A percentile compares a stretch with the other conserved stretches of the same genome.
These are phyloP conservation scores for Xylariales sp. DNA, from an alignment of 2,329 filamentous ascomycete species.

Conservation along the genomic window DNA sequence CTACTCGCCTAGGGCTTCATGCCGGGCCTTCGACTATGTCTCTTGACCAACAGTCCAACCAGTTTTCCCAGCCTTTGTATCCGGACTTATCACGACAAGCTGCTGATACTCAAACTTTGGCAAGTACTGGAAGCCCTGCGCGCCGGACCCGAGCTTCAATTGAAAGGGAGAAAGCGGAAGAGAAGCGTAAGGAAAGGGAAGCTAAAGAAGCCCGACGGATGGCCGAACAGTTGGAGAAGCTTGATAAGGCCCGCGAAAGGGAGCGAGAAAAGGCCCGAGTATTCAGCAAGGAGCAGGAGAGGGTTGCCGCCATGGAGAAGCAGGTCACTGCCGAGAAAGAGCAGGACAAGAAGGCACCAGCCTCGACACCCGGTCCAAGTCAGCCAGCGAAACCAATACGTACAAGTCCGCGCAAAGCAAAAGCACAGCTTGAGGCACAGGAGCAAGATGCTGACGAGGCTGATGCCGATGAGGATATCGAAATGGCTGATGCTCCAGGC, in stretches of 20 bases:
- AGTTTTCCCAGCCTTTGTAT: conserved; percentile 34
- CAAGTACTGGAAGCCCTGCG: conserved; percentile 37
- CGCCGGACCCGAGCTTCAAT: conserved; percentile 53
- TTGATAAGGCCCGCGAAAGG: conserved; percentile 65
- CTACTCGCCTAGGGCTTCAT: conserved; percentile 39
- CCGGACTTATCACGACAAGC: conserved; percentile 40
- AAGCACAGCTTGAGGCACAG: conserved; percentile 26
- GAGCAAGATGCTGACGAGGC: conserved; percentile 26
- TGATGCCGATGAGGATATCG: conserved; percentile 36
- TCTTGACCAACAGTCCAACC: conserved; percentile 27
- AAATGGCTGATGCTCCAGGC: conserved; percentile 53
- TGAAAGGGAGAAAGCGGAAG: conserved; percentile 55
- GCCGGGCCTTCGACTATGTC: conserved; percentile 45
- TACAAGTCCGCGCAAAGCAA: conserved; percentile 49
- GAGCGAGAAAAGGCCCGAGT: conserved; percentile 63
- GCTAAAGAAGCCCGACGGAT: conserved; percentile 57
- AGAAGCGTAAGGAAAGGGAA: conserved; percentile 59
- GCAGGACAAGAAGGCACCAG: conserved; percentile 24
- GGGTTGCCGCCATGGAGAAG: conserved; percentile 47
- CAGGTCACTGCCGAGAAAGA: conserved; percentile 49
- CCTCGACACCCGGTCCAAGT: conserved; percentile 29
- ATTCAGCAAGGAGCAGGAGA: conserved; percentile 55
- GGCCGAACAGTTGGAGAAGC: conserved; percentile 55
- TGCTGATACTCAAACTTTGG: conserved; percentile 22
- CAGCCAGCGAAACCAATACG: conserved; percentile 40